These are phyloP conservation scores for Juncus inflexus DNA, from an alignment of 176 grass and related monocot species.

Conservation along the genomic window DNA sequence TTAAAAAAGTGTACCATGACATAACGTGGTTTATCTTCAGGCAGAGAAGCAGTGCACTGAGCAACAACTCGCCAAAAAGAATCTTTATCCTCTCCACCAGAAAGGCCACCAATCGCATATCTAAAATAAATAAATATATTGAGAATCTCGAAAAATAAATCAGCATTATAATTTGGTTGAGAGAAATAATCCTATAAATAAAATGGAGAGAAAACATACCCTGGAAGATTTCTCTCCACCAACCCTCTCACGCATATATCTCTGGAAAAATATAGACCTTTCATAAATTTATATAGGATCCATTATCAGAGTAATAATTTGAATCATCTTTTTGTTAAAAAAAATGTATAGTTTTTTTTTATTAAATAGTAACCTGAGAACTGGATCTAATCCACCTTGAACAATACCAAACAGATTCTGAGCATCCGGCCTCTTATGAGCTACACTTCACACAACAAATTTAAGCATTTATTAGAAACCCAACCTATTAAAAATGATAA, in stretches of 20 bases:
- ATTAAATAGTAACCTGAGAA: conserved; percentile 62
- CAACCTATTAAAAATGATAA: background rate
- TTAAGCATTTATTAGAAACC: conserved; percentile 1
- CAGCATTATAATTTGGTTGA: conserved; percentile 5
- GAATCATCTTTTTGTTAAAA: background rate
- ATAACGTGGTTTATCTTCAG: conserved; percentile 94
- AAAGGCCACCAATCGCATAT: conserved; percentile 97
- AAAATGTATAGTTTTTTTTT: background rate
- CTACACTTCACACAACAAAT: conserved; percentile 52
- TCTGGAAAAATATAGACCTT: conserved; percentile 40
- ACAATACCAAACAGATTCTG: conserved; percentile 98
- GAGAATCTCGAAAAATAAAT: conserved; percentile 1
- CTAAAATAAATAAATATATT: conserved; percentile 29
- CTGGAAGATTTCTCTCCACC: conserved; percentile 87
- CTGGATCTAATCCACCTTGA: conserved; percentile 94
- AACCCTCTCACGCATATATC: conserved; percentile 83
- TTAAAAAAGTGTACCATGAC: conserved; percentile 64
- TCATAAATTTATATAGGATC: conserved; percentile 8
- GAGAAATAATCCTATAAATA: conserved; percentile 6
- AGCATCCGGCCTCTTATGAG: conserved; percentile 89
- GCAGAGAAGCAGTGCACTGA: conserved; percentile 86
- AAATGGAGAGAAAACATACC: conserved; percentile 40
- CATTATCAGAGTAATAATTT: background rate
- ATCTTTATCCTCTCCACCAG: conserved; percentile 97
- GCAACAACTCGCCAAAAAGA: conserved; percentile 92